Base-by-base conservation (phyloP, 164 flowering plant species). In the Stephania yunnanensis region DNA sequence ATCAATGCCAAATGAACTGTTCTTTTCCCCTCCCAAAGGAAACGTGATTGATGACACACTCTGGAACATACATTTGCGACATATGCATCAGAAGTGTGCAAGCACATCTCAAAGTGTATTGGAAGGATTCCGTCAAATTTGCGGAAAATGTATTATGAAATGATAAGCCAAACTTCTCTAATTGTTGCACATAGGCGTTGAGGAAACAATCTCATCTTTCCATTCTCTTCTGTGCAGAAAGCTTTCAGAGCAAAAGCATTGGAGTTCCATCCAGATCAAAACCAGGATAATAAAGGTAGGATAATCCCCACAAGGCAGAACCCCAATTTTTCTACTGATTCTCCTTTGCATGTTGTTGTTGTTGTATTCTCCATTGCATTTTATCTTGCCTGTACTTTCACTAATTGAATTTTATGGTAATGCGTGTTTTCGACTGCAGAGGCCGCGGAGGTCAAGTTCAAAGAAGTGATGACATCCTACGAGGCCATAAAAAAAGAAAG, bases 261-360 rank as follows among this genome's bases (percentile, higher is more conserved):
- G 87, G 81, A 91, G 86, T 92, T 80, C 79, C 99, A 96, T 75
- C 99, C 99, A 10, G 99, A 96, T 84, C 98, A 96, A 84, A 96
- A 94, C 88, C 97, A 91, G 84, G 84, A 85, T 63, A 89, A 94
- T 79, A 91, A 89, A 89, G 97, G 99, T 89, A 69, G 46, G 84
- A 20, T 12, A 46, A 70, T 20, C 52, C 19, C 61, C 45, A 69
- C 29, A 15, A 10, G 20, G 31, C 20, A 13, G 50, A 0, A 72
- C 68, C 53, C 4, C 25, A 10, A 17, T 55, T 15, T 11, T 8
- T 45, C 45, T 71, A 13, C 31, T 25, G 64, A 8, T 76, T 20
- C 17, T 30, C 66, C 31, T 74, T 8, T 29, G 25, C n/a, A n/a
- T n/a, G n/a, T n/a, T n/a, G n/a, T n/a, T n/a, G n/a, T n/a, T n/a